Evolutionary conservation across 2,329 filamentous ascomycete species (phyloP).

Genomic region (Alternaria atra): DNA sequence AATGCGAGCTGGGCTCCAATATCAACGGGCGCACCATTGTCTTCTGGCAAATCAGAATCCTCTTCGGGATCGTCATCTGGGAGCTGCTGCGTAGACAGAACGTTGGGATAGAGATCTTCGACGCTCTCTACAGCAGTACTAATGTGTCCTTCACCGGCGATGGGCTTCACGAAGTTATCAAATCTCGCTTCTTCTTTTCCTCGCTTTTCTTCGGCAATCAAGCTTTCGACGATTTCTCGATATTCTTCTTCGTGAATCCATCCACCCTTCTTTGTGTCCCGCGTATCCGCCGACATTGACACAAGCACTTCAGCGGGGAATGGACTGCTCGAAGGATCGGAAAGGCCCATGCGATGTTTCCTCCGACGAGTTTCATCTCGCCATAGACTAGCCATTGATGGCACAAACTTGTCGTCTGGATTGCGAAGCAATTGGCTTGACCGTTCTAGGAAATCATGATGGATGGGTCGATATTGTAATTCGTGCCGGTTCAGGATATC

Average conservation of each 20-base stretch:
- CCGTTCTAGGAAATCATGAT: slow-evolving; percentile 86
- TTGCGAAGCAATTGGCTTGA: slow-evolving; percentile 64
- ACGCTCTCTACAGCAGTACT: slow-evolving; percentile 84
- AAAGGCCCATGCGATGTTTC: slow-evolving; percentile 73
- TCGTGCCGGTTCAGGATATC: slow-evolving; percentile 84
- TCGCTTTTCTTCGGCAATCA: slow-evolving; percentile 71
- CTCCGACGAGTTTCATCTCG: slow-evolving; percentile 84
- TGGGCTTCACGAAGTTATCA: slow-evolving; percentile 69
- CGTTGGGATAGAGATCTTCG: slow-evolving; percentile 82
- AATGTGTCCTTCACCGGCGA: slow-evolving; percentile 66
- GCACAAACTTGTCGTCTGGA: slow-evolving; percentile 80
- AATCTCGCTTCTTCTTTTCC: slow-evolving; percentile 64
- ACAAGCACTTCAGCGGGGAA: slow-evolving; percentile 84
- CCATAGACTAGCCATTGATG: slow-evolving; percentile 95
- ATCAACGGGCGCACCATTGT: not conserved
- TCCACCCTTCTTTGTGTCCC: slow-evolving; percentile 74
- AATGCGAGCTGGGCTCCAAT: not conserved
- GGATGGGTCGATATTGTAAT: slow-evolving; percentile 79
- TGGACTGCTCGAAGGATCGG: slow-evolving; percentile 72
- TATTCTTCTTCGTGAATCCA: slow-evolving; percentile 96
- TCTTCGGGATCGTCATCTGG: slow-evolving; percentile 16
- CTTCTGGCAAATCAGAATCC: not conserved
- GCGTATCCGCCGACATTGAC: slow-evolving; percentile 85
- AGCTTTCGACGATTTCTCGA: slow-evolving; percentile 67
- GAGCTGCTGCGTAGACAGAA: slow-evolving; percentile 54